Base-by-base conservation (phyloP, 2,329 filamentous ascomycete genomes). In the Penicillium sp. region DNA sequence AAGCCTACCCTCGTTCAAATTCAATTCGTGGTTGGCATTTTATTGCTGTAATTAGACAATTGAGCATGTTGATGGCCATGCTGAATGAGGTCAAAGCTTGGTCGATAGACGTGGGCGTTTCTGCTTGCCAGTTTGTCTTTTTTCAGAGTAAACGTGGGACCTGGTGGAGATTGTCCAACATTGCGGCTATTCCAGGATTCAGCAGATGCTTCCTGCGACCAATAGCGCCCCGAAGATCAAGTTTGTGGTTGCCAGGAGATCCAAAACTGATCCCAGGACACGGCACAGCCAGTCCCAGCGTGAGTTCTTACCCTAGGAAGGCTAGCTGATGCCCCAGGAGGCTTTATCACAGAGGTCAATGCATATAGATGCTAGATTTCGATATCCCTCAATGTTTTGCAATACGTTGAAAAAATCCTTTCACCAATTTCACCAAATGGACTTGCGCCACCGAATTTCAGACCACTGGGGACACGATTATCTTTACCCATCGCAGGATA, bases 11-110 rank as follows among this genome's bases (percentile, higher is more conserved):
- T 43, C 41, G 41, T 15, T 43, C 41, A 43, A 17, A 43, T 11
- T 43, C 41, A 43, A 43, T 43, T 43, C 41, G 41, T 43, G 41
- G 41, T 43, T 6, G 41, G 41, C 7, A 43, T 43, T 15, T 6
- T 43, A 43, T 43, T 43, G 41, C 41, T 43, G 41, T 43, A 43
- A 43, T 43, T 43, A 43, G 41, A 43, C 41, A 43, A 43, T 43
- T 43, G 41, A 15, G 41, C 41, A 43, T 43, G 41, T 43, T 43
- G 41, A 43, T 43, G 15, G 41, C 41, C 15, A 43, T 43, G 41
- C 41, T 15, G 8, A 43, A 43, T 43, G 41, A 43, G 41, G 41
- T 43, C 17, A 43, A 6, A n/a, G 41, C 41, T 43, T 43, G 41
- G 41, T 43, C 17, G 41, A 43, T 43, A 43, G 41, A 43, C 41